These are phyloP conservation scores for Allium fistulosum DNA, from an alignment of 106 monocot species.

Conservation along the genomic window DNA sequence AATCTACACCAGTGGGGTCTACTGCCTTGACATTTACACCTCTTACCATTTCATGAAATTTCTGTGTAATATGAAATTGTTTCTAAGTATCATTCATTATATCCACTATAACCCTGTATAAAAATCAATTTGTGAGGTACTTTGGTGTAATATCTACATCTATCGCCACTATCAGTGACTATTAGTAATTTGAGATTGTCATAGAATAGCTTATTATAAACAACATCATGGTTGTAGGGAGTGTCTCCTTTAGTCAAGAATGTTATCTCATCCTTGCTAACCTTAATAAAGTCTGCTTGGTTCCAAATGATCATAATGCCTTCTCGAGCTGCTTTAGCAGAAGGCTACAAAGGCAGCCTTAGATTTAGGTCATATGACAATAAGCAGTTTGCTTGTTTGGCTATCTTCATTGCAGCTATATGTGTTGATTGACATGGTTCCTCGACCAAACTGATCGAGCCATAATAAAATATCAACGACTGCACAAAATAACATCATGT, in stretches of 20 bases:
- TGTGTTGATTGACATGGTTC: constrained; percentile 33
- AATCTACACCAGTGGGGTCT: too few relatives aligned
- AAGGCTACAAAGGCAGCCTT: too few relatives aligned
- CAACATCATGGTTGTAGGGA: constrained; percentile 26
- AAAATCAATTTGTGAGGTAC: too few relatives aligned
- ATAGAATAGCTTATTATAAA: constrained; percentile 28
- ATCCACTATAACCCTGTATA: too few relatives aligned
- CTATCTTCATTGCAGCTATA: constrained; percentile 18
- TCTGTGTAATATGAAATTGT: too few relatives aligned
- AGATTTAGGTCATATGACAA: constrained; percentile 31
- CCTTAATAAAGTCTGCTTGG: constrained; percentile 21
- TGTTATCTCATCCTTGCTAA: constrained; percentile 34
- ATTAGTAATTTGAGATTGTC: constrained; percentile 38
- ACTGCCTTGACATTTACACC: too few relatives aligned
- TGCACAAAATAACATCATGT: constrained; percentile 30
- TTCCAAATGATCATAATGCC: constrained; percentile 21
- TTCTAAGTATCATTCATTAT: too few relatives aligned
- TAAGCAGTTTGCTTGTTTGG: constrained; percentile 19
- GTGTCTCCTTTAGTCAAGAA: constrained; percentile 38
- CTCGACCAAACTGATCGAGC: constrained; percentile 28
- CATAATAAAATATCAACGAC: too few relatives aligned
- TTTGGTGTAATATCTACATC: constrained; percentile 48
- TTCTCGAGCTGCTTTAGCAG: too few relatives aligned
- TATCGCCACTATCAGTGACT: constrained; percentile 28
- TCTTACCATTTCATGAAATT: too few relatives aligned